Conservation (phyloP, 257 asterid species). For the Solanum piurae region DNA sequence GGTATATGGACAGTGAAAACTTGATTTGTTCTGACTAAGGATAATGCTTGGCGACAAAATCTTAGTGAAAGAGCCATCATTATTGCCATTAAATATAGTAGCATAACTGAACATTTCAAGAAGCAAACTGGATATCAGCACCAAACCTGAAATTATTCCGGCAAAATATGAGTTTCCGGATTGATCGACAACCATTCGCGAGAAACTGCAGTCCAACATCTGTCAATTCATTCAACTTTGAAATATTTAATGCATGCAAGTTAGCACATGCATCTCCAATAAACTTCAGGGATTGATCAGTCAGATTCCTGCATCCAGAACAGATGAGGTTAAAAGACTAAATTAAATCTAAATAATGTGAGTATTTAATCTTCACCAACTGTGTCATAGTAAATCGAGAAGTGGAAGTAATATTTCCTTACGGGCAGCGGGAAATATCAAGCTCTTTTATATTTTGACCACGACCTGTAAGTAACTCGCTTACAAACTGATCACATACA, state of each 20-base stretch:
- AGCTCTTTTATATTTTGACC: slow-evolving; percentile 62
- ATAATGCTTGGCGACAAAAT: neutral
- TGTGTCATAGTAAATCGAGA: neutral
- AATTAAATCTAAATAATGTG: slow-evolving; percentile 4
- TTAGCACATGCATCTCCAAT: slow-evolving; percentile 48
- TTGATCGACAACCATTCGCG: slow-evolving; percentile 61
- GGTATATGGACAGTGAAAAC: neutral
- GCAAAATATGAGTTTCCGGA: slow-evolving; percentile 43
- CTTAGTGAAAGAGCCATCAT: neutral
- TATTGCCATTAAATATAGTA: neutral
- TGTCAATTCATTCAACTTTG: slow-evolving; percentile 44
- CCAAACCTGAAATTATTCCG: slow-evolving; percentile 66
- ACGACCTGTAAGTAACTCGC: slow-evolving; percentile 21
- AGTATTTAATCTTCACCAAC: neutral
- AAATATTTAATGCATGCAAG: slow-evolving; percentile 53
- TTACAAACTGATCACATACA: slow-evolving; percentile 46
- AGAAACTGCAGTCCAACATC: slow-evolving; percentile 62
- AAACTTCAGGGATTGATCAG: slow-evolving; percentile 41
- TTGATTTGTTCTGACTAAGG: neutral
- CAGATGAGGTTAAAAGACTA: slow-evolving; percentile 2
- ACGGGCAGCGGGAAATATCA: slow-evolving; percentile 58
- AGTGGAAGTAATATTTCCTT: slow-evolving; percentile 19
- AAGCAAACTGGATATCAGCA: neutral
- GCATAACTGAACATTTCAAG: neutral
- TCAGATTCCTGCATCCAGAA: slow-evolving; percentile 49